phyloP scores from a whole-genome alignment of 805 yeast species.

The Clavispora phyllophila region DNA sequence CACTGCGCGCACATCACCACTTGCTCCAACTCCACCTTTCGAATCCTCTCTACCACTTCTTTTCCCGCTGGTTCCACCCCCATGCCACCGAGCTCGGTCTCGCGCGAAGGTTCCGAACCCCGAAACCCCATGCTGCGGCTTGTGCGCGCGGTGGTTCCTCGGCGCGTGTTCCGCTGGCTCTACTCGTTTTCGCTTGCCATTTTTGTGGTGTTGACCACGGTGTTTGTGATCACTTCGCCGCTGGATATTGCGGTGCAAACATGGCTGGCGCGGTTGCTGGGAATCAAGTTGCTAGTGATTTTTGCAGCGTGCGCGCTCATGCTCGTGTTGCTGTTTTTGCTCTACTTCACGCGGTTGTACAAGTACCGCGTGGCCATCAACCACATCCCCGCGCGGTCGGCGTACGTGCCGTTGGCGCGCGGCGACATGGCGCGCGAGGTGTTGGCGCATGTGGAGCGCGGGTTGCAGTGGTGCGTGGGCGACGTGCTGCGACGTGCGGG shows the following conservation, averaged over 20 bases:
- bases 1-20: no score
- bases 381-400: constrained; percentile 62
- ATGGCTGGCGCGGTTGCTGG: constrained; percentile 51
- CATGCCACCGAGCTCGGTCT: no score
- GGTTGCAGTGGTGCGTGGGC: constrained; percentile 22
- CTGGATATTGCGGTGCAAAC: constrained; percentile 70
- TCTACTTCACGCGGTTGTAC: constrained; percentile 57
- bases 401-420: constrained; percentile 60
- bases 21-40: neutral
- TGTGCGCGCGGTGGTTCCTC: neutral
- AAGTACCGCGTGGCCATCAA: constrained; percentile 53
- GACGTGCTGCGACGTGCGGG: constrained; percentile 32
- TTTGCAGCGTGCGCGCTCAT: constrained; percentile 65
- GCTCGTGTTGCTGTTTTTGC: constrained; percentile 42
- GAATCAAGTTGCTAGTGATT: constrained; percentile 76
- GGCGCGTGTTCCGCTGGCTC: constrained; percentile 33
- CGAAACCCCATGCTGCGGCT: neutral
- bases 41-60: no score
- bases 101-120: neutral
- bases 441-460: constrained; percentile 20
- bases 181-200: constrained; percentile 42
- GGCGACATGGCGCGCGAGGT: constrained; percentile 40
- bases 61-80: no score
- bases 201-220: constrained; percentile 36
- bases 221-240: constrained; percentile 67